phyloP scores from a whole-genome alignment of 176 grass and related monocot genomes.

The barley (Hordeum vulgare) region DNA sequence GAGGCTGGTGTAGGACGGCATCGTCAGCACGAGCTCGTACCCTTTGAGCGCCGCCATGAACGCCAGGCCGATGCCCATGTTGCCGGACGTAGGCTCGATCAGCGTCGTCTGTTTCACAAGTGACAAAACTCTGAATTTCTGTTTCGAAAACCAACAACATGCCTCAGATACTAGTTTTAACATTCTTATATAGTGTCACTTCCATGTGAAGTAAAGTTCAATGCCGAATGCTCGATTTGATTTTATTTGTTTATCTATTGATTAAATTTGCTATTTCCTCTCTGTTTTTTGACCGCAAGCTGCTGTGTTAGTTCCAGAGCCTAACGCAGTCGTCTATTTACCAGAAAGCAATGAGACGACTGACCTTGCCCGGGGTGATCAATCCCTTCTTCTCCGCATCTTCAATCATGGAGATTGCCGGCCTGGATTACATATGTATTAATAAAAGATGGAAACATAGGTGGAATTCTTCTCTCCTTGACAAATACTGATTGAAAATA shows the following conservation, averaged over 20 bases:
- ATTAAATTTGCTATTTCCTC: too few relatives aligned
- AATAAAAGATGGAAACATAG: neutral
- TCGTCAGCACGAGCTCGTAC: constrained; percentile 75
- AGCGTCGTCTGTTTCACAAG: constrained; percentile 51
- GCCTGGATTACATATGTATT: constrained; percentile 20
- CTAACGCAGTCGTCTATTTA: neutral
- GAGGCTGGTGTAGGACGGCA: constrained; percentile 91
- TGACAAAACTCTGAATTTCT: neutral
- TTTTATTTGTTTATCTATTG: too few relatives aligned
- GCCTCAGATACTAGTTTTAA: neutral
- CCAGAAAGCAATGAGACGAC: neutral
- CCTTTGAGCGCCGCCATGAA: constrained; percentile 78
- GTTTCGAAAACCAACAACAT: neutral
- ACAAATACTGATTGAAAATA: neutral
- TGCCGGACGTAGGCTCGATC: constrained; percentile 80
- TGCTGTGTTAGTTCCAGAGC: too few relatives aligned
- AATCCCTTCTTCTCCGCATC: constrained; percentile 84
- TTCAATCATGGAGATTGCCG: constrained; percentile 84
- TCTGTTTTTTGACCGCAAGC: too few relatives aligned
- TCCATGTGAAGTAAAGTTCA: neutral
- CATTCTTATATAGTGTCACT: neutral
- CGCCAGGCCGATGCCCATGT: constrained; percentile 84
- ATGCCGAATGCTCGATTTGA: too few relatives aligned
- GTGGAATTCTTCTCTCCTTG: neutral
- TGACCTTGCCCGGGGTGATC: constrained; percentile 91